Conservation (phyloP, 2,329 filamentous ascomycete genomes). For the Colletotrichum australisinense region DNA sequence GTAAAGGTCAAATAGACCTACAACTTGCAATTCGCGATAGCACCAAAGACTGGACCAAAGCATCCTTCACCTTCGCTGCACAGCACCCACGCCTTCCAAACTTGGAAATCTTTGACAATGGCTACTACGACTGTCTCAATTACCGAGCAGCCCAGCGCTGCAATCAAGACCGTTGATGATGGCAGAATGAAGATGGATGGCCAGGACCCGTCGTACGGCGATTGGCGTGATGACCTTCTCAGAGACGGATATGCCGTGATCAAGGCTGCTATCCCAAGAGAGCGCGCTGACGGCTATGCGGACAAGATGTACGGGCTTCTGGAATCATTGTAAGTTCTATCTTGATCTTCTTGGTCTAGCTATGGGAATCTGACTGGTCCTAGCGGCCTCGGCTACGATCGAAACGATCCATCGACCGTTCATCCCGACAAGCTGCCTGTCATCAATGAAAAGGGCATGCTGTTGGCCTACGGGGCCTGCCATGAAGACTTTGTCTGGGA, state of each 20-base stretch:
- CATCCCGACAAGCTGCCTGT: slow-evolving; percentile 50
- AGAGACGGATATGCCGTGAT: slow-evolving; percentile 34
- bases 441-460: slow-evolving; percentile 62
- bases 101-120: slow-evolving; percentile 40
- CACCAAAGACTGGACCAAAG: neutral
- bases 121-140: slow-evolving; percentile 13
- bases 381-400: slow-evolving; percentile 37
- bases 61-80: neutral
- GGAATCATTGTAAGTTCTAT: slow-evolving; percentile 36
- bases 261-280: slow-evolving; percentile 32
- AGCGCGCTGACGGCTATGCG: slow-evolving; percentile 42
- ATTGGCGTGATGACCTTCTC: slow-evolving; percentile 50
- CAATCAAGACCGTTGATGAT: slow-evolving; percentile 40
- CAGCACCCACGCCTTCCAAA: neutral
- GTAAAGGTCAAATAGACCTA: slow-evolving; percentile 4
- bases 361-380: slow-evolving; percentile 35
- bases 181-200: slow-evolving; percentile 39
- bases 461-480: slow-evolving; percentile 55
- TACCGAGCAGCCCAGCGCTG: slow-evolving; percentile 4
- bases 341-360: slow-evolving; percentile 7
- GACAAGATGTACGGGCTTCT: slow-evolving; percentile 41
- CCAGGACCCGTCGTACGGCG: slow-evolving; percentile 30
- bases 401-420: slow-evolving; percentile 49
- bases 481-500: slow-evolving; percentile 63
- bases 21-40: neutral